phyloP scores from a whole-genome alignment of 2,329 filamentous ascomycete species.

The Aspergillus cejpii region DNA sequence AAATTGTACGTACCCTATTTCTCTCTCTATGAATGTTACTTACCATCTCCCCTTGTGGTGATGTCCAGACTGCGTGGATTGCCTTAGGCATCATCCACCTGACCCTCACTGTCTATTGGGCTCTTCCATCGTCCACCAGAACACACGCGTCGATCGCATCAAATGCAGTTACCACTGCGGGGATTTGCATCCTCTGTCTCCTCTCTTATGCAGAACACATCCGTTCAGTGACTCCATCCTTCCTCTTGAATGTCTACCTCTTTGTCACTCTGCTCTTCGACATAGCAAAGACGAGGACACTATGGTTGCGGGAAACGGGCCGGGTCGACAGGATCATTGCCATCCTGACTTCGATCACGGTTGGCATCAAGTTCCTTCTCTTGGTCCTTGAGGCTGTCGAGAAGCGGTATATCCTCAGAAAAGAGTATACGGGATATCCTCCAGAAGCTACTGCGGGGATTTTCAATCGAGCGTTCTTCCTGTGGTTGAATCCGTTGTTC shows the following conservation, averaged over 20 bases:
- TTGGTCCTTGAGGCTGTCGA: slow-evolving; percentile 42
- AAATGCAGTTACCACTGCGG: slow-evolving; percentile 27
- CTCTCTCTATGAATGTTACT: neutral
- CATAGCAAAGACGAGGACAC: slow-evolving; percentile 41
- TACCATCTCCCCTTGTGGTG: slow-evolving; percentile 5
- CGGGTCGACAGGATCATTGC: slow-evolving; percentile 35
- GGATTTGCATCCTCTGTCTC: slow-evolving; percentile 28
- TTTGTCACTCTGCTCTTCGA: slow-evolving; percentile 43
- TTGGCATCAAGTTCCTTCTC: slow-evolving; percentile 41
- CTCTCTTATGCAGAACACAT: slow-evolving; percentile 46
- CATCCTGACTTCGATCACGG: slow-evolving; percentile 37
- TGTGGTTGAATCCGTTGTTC: slow-evolving; percentile 51
- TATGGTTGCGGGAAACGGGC: slow-evolving; percentile 34
- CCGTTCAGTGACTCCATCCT: slow-evolving; percentile 42
- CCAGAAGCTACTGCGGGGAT: slow-evolving; percentile 49
- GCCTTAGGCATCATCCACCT: slow-evolving; percentile 34
- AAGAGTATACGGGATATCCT: slow-evolving; percentile 38
- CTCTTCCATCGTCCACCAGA: slow-evolving; percentile 24
- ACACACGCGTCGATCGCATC: slow-evolving; percentile 34
- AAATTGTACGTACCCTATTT: slow-evolving; percentile 29
- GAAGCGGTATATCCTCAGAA: slow-evolving; percentile 40
- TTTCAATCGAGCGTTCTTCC: slow-evolving; percentile 46
- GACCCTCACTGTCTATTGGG: slow-evolving; percentile 35
- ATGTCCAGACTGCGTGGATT: slow-evolving; percentile 26
- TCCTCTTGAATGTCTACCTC: slow-evolving; percentile 45